phyloP scores from a whole-genome alignment of 2,329 filamentous ascomycete genomes.

The Graphium sp. region DNA sequence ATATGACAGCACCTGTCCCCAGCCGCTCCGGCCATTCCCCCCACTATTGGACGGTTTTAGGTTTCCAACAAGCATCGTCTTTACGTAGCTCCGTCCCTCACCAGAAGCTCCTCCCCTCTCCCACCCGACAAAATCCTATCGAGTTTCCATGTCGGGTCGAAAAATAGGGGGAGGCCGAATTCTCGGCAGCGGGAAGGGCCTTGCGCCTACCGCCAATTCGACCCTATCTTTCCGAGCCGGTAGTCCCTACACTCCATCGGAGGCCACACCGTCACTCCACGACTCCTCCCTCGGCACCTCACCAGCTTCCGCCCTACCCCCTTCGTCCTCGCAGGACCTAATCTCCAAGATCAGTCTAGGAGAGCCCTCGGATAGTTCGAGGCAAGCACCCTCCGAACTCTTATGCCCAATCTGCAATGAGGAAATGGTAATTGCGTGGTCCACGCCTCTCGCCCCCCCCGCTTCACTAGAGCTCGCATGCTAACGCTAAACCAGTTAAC shows the following conservation, averaged over 20 bases:
- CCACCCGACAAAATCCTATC: too few relatives aligned
- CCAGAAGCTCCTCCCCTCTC: too few relatives aligned
- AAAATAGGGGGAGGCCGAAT: conserved; percentile 87
- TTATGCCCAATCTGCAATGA: conserved; percentile 97
- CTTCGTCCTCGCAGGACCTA: conserved; percentile 62
- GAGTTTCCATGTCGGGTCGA: conserved; percentile 69
- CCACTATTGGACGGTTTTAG: too few relatives aligned
- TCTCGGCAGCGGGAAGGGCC: conserved; percentile 69
- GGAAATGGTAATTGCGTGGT: conserved; percentile 58
- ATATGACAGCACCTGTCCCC: too few relatives aligned
- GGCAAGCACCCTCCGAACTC: conserved; percentile 45
- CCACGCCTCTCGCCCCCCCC: too few relatives aligned
- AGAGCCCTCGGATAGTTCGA: conserved; percentile 29
- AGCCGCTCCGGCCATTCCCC: too few relatives aligned
- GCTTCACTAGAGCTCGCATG: too few relatives aligned
- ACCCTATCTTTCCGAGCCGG: conserved; percentile 13
- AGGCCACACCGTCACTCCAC: conserved; percentile 62
- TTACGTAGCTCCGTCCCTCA: too few relatives aligned
- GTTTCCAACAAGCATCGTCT: too few relatives aligned
- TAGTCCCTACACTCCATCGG: conserved; percentile 36
- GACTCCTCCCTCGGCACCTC: conserved; percentile 53
- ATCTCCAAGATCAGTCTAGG: conserved; percentile 65
- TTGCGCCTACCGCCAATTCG: conserved; percentile 43
- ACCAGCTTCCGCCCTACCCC: conserved; percentile 42
- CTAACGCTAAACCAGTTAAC: conserved; percentile 50